Conservation (phyloP, 306 rosid species). For the Calophaca sinica region DNA sequence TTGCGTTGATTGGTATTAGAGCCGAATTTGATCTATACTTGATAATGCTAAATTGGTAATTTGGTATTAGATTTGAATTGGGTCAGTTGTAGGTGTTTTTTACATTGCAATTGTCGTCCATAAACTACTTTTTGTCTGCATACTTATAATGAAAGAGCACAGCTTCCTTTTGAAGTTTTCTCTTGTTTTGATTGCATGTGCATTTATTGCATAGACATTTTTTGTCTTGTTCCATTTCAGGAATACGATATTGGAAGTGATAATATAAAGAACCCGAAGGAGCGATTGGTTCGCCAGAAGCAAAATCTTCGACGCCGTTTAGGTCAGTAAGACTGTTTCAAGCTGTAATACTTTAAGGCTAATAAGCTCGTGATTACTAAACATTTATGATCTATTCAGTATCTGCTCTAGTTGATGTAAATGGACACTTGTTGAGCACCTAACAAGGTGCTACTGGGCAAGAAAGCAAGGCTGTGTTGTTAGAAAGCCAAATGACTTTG, state of each 20-base stretch:
- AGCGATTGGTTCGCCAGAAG: conserved; percentile 92
- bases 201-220: conserved; percentile 15
- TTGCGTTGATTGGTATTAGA: not conserved
- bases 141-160: conserved; percentile 21
- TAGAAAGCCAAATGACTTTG: conserved; percentile 11
- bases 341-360: conserved; percentile 22
- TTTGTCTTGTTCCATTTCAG: conserved; percentile 58
- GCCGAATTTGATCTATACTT: conserved; percentile 7
- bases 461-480: conserved; percentile 14
- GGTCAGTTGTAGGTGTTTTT: conserved; percentile 23
- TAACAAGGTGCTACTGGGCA: conserved; percentile 21
- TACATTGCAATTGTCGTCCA: not conserved
- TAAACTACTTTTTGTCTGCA: conserved; percentile 21
- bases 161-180: conserved; percentile 25
- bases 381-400: conserved; percentile 22
- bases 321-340: conserved; percentile 57
- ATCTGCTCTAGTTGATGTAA: conserved; percentile 28
- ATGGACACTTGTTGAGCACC: conserved; percentile 26
- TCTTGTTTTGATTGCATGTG: conserved; percentile 16
- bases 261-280: conserved; percentile 76
- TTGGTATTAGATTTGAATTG: conserved; percentile 8
- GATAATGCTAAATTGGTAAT: not conserved
- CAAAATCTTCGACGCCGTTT: conserved; percentile 91
- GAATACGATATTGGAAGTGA: conserved; percentile 86
- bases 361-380: conserved; percentile 17